These are phyloP conservation scores for Arachnomyces sp. DNA, from an alignment of 2,329 filamentous ascomycete species.

Conservation along the genomic window DNA sequence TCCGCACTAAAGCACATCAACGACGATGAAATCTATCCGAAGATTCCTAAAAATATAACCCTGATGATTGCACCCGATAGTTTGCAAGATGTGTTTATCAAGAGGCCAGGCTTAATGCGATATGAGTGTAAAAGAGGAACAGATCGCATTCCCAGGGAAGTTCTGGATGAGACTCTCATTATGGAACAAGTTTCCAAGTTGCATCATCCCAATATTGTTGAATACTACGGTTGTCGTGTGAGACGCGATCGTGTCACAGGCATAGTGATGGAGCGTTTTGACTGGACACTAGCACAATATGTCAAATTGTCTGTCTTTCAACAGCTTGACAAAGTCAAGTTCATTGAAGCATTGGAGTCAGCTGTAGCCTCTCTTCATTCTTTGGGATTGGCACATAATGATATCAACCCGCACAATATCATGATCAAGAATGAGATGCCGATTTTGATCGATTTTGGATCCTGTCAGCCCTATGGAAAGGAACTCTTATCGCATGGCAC, in stretches of 20 bases:
- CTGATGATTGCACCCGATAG: neutral
- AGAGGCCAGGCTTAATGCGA: neutral
- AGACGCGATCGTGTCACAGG: conserved; percentile 17
- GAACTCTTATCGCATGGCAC: conserved; percentile 16
- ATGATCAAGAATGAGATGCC: conserved; percentile 19
- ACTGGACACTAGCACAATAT: neutral
- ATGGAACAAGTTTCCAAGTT: conserved; percentile 2
- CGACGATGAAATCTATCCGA: neutral
- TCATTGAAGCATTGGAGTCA: neutral
- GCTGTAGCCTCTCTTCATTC: conserved; percentile 16
- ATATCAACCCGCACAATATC: conserved; percentile 26
- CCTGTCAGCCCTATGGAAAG: conserved; percentile 17
- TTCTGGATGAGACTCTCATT: neutral
- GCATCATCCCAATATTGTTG: conserved; percentile 11
- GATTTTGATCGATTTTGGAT: conserved; percentile 24
- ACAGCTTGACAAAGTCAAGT: neutral
- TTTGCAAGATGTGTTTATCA: neutral
- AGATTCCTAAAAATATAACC: neutral
- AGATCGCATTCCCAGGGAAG: neutral
- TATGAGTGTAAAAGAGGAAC: neutral
- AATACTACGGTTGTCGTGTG: conserved; percentile 22
- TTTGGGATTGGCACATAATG: conserved; percentile 22
- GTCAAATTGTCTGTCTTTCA: neutral
- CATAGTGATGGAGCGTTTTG: conserved; percentile 16
- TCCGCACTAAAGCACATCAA: neutral